Base-by-base conservation (phyloP, 2,329 filamentous ascomycete species). In the Penicillium expansum region DNA sequence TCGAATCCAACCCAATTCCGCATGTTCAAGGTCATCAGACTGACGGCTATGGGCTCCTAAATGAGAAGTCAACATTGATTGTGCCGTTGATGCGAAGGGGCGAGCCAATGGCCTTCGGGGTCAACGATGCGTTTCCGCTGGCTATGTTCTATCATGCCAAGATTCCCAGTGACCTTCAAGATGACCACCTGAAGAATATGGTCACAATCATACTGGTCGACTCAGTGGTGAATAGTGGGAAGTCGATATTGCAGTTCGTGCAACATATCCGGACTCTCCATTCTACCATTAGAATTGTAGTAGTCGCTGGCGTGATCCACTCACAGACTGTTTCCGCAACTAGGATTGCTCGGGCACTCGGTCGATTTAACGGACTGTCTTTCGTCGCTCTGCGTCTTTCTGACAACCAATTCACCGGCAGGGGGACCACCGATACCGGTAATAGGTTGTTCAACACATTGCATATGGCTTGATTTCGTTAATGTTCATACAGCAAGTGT, bases 81-180 rank as follows among this genome's bases (percentile, higher is more conserved):
- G 71, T 87, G 0, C 76, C 84, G 0, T 59, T 87, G n/a, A 87
- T 88, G 84, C 81, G 83, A 9, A 83, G 81, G 2, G 85, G 84
- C 9, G 83, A 86, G 59, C 77, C 84, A 0, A 84, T 88, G 81
- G 85, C 85, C 0, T 67, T 80, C 1, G 84, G 84, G 0, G 74
- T 88, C 44, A 82, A 69, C 60, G 76, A 83, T 0, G 80, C 73
- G 0, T 79, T 88, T 5, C 80, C 80, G 0, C 56, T 55, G 0
- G 82, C 83, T 4, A 77, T 73, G 65, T 84, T 86, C 51, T 47
- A 84, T 0, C 83, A 86, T 57, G 77, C 75, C 1, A 68, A 67
- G 2, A 1, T 60, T 37, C 60, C 67, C 1, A 52, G 66, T 0
- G 79, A 86, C 35, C 61, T 87, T 39, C 70, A 70, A 43, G 2